A percentile compares a stretch with the other conserved stretches of the same genome.
phyloP scores from a whole-genome alignment of 1,139 yeast genomes.

The Candida freyschussii region DNA sequence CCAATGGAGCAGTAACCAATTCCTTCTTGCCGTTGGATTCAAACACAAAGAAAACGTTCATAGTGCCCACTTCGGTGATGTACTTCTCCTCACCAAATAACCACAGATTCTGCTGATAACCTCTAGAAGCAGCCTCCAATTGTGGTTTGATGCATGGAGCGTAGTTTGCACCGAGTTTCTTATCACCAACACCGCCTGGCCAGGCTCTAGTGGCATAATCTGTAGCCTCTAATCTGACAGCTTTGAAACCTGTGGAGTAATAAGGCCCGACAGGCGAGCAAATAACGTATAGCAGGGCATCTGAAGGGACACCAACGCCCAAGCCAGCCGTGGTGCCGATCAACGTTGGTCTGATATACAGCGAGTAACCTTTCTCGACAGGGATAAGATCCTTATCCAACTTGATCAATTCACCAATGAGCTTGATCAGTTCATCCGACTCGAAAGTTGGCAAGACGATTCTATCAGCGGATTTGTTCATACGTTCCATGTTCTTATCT shows the following conservation, averaged over 20 bases:
- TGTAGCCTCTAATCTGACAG: slow-evolving; percentile 89
- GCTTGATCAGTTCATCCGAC: slow-evolving; percentile 65
- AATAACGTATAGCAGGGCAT: slow-evolving; percentile 77
- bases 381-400: slow-evolving; percentile 80
- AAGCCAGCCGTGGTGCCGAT: slow-evolving; percentile 86
- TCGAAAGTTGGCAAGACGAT: slow-evolving; percentile 86
- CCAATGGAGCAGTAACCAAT: slow-evolving; percentile 92
- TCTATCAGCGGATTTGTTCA: slow-evolving; percentile 83
- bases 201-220: slow-evolving; percentile 95
- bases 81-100: slow-evolving; percentile 85
- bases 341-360: slow-evolving; percentile 90
- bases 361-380: slow-evolving; percentile 76
- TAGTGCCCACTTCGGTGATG: slow-evolving; percentile 95
- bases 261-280: slow-evolving; percentile 95
- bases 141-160: slow-evolving; percentile 94
- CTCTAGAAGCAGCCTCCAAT: slow-evolving; percentile 78
- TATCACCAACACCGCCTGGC: slow-evolving; percentile 98
- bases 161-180: slow-evolving; percentile 94
- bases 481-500: slow-evolving; percentile 84
- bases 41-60: slow-evolving; percentile 90
- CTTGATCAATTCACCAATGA: slow-evolving; percentile 68
- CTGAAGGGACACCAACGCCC: slow-evolving; percentile 79
- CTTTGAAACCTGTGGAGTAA: slow-evolving; percentile 88
- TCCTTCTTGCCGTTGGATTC: slow-evolving; percentile 78
- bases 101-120: slow-evolving; percentile 96